Evolutionary conservation across 129 eudicot genomes (phyloP).

Genomic region (Flaveria ramosissima): DNA sequence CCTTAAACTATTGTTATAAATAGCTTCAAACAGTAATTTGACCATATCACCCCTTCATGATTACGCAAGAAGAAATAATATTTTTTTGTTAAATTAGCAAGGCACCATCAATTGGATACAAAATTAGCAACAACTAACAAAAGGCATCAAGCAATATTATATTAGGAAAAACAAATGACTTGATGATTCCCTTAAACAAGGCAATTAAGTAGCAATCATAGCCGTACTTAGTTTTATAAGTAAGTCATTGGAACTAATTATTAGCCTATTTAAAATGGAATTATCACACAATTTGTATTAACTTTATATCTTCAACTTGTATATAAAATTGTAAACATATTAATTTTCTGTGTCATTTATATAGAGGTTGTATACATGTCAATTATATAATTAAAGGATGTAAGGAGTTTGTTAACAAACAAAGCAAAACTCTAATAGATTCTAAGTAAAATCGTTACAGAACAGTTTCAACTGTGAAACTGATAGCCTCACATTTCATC

Average conservation of each 20-base stretch:
- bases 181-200: slow-evolving; percentile 30
- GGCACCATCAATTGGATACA: slow-evolving; percentile 21
- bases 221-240: slow-evolving; percentile 33
- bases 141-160: slow-evolving; percentile 38
- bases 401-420: background rate
- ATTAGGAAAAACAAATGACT: slow-evolving; percentile 19
- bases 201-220: slow-evolving; percentile 38
- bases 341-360: background rate
- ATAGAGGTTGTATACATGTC: background rate
- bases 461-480: background rate
- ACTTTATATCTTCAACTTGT: slow-evolving; percentile 9
- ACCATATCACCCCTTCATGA: slow-evolving; percentile 12
- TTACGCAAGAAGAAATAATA: slow-evolving; percentile 2
- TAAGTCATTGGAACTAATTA: slow-evolving; percentile 10
- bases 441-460: background rate
- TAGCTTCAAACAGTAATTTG: background rate
- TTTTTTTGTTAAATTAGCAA: slow-evolving; percentile 17
- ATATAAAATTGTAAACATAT: background rate
- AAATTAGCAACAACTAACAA: slow-evolving; percentile 38
- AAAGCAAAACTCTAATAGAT: background rate
- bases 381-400: background rate
- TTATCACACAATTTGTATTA: background rate
- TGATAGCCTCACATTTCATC: too few relatives aligned
- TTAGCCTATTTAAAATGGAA: background rate
- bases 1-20: background rate